Evolutionary conservation across 2,329 filamentous ascomycete species (phyloP).

Genomic region (Cordyceps sp.): DNA sequence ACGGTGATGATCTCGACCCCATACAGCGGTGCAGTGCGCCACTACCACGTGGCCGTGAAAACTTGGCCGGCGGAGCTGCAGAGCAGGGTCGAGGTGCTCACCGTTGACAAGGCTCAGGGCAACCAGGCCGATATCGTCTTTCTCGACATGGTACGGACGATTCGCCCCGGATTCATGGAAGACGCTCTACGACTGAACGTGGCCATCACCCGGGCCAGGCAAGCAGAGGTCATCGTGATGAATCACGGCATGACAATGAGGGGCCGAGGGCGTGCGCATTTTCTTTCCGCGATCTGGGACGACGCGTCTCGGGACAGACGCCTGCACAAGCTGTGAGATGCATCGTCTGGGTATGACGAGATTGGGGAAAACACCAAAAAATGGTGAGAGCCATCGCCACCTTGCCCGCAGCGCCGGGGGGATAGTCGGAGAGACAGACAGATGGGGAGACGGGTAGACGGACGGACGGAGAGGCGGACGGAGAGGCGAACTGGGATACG

Average conservation of each 20-base stretch:
- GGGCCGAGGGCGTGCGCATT: constrained; percentile 4
- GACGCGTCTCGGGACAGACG: constrained; percentile 8
- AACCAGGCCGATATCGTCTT: constrained; percentile 31
- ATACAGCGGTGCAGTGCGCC: constrained; percentile 19
- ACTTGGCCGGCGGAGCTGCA: constrained; percentile 11
- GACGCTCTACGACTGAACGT: constrained; percentile 27
- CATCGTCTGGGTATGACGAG: too few species aligned
- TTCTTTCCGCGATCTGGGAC: constrained; percentile 14
- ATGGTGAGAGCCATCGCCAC: too few species aligned
- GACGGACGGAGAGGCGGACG: too few species aligned
- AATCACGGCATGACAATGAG: constrained; percentile 16
- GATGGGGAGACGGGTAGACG: too few species aligned
- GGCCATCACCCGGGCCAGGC: constrained; percentile 24
- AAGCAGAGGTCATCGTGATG: constrained; percentile 29
- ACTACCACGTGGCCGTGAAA: constrained; percentile 16
- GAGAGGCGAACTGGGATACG: too few species aligned
- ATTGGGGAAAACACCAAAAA: too few species aligned
- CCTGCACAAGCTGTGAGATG: not conserved
- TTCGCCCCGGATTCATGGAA: constrained; percentile 22
- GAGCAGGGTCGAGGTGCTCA: constrained; percentile 20
- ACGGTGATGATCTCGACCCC: constrained; percentile 27
- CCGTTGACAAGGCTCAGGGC: constrained; percentile 27
- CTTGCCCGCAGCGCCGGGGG: too few species aligned
- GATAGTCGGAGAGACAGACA: too few species aligned
- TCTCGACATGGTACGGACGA: constrained; percentile 27